These are phyloP conservation scores for Metarhizium anisopliae DNA, from an alignment of 2,329 filamentous ascomycete genomes.

Conservation along the genomic window DNA sequence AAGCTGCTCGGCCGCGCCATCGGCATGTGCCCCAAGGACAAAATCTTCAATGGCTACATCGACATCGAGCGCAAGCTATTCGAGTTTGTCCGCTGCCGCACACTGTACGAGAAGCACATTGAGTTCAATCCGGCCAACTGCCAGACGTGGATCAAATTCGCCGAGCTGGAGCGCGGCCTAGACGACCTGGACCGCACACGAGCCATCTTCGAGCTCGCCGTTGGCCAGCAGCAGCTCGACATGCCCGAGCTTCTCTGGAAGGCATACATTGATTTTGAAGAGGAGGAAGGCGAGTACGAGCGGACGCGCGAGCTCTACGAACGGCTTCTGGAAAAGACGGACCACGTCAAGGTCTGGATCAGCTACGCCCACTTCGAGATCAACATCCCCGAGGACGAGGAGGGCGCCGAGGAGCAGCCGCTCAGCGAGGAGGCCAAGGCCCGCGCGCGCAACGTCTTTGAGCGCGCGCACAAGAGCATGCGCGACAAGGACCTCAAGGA, in stretches of 20 bases:
- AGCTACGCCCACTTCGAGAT: constrained; percentile 98
- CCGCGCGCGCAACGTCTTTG: constrained; percentile 75
- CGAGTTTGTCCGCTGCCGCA: constrained; percentile 86
- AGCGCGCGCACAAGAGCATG: constrained; percentile 76
- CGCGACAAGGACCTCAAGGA: constrained; percentile 87
- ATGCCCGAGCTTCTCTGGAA: constrained; percentile 99
- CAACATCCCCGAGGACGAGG: constrained; percentile 65
- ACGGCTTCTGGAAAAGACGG: constrained; percentile 84
- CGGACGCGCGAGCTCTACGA: constrained; percentile 78
- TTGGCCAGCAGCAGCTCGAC: constrained; percentile 73
- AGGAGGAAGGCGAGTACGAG: constrained; percentile 88
- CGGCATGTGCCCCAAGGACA: constrained; percentile 93
- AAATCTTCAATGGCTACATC: constrained; percentile 87
- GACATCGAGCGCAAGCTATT: constrained; percentile 88
- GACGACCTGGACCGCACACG: constrained; percentile 83
- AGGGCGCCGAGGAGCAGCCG: constrained; percentile 52
- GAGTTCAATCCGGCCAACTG: constrained; percentile 86
- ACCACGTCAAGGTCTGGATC: constrained; percentile 99
- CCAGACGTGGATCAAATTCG: constrained; percentile 94
- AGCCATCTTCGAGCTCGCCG: constrained; percentile 86
- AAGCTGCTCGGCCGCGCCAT: constrained; percentile 87
- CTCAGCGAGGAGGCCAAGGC: constrained; percentile 77
- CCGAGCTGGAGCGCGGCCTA: constrained; percentile 82
- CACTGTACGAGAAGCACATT: constrained; percentile 87
- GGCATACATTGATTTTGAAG: constrained; percentile 96